phyloP scores from a whole-genome alignment of 352 stramenopile genomes.

The Aphanomyces euteiches region DNA sequence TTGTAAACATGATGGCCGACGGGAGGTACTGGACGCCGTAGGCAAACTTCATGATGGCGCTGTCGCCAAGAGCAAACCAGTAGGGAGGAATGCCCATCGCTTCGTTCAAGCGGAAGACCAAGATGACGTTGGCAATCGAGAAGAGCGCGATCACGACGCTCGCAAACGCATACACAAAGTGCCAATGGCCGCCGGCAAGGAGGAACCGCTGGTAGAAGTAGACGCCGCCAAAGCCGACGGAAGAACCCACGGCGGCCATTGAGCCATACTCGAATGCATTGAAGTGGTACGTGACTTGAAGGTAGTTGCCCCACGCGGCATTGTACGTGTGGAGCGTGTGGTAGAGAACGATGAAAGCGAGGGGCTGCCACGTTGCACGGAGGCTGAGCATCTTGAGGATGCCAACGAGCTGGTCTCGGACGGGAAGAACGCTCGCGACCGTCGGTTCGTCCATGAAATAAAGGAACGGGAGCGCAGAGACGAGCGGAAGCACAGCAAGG shows the following conservation, averaged over 20 bases:
- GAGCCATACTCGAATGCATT: constrained; percentile 75
- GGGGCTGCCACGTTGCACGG: constrained; percentile 67
- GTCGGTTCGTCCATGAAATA: constrained; percentile 54
- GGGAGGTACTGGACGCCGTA: constrained; percentile 76
- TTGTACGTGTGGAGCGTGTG: constrained; percentile 69
- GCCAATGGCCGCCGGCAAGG: constrained; percentile 49
- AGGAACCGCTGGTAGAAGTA: constrained; percentile 53
- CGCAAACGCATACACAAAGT: constrained; percentile 60
- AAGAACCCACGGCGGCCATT: constrained; percentile 59
- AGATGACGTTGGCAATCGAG: constrained; percentile 64
- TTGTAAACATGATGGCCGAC: constrained; percentile 70
- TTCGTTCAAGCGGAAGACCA: constrained; percentile 67
- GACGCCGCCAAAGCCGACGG: constrained; percentile 60
- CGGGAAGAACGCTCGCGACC: constrained; percentile 33
- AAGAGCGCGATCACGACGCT: constrained; percentile 55
- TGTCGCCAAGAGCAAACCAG: constrained; percentile 73
- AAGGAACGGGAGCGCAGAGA: constrained; percentile 55
- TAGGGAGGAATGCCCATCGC: constrained; percentile 54
- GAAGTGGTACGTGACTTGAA: constrained; percentile 66
- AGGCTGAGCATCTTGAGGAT: constrained; percentile 66
- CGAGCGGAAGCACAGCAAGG: constrained; percentile 51
- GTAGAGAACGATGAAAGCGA: constrained; percentile 62
- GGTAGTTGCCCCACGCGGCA: constrained; percentile 74
- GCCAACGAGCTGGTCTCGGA: constrained; percentile 39
- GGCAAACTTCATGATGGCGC: constrained; percentile 62